phyloP scores from a whole-genome alignment of 495 filamentous ascomycete species.

The Tuber melanosporum region DNA sequence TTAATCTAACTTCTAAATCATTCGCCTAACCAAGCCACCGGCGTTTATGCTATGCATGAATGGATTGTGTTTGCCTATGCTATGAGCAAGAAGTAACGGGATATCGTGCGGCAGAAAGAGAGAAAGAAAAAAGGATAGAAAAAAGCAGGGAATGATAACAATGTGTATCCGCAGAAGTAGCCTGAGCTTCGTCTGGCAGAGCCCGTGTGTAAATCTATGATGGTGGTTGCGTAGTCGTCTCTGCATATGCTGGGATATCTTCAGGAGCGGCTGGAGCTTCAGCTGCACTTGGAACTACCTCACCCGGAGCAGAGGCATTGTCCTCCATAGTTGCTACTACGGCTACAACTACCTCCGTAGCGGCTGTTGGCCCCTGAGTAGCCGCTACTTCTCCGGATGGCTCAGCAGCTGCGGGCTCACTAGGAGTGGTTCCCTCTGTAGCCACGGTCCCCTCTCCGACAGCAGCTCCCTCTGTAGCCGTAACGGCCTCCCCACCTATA shows the following conservation, averaged over 20 bases:
- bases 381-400: not conserved
- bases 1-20: not conserved
- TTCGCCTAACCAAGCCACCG: not conserved
- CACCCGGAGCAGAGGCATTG: not conserved
- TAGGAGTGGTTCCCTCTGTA: not conserved
- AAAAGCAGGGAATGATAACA: not conserved
- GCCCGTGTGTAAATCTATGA: not conserved
- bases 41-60: slow-evolving; percentile 3
- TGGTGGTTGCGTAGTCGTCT: not conserved
- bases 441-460: not conserved
- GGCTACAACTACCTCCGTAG: not conserved
- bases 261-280: not conserved
- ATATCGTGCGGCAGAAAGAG: not conserved
- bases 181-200: not conserved
- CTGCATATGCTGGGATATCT: not conserved
- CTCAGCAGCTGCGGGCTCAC: not conserved
- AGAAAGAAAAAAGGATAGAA: not conserved
- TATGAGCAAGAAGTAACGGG: not conserved
- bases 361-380: not conserved
- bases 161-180: not conserved
- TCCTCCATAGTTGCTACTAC: not conserved
- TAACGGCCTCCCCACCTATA: not conserved
- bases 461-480: not conserved
- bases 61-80: not conserved
- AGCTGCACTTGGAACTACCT: not conserved